Evolutionary conservation across 2,329 filamentous ascomycete genomes (phyloP), one percentile per base, ranked within the genome.

Genomic region (Microcera coccophila): DNA sequence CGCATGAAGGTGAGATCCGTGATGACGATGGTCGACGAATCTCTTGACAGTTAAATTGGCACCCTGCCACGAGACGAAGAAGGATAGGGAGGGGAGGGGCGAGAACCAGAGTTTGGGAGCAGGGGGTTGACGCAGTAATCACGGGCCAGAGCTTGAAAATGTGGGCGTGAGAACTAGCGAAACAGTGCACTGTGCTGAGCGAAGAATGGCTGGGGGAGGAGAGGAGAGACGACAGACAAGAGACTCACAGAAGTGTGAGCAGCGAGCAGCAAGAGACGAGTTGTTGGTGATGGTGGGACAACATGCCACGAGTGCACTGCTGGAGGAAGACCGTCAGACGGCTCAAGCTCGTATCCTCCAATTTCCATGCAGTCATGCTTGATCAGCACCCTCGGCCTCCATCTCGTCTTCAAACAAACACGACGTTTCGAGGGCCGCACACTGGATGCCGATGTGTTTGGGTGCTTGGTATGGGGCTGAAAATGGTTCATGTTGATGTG

Each of bases 271-370:
- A 26, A 7, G 22, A 26, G 29, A 5, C n/a, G 29, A 32, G 29
- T 8, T n/a, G n/a, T 26, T 7, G 22, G 7, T 15, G 15, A 32
- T 15, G 29, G 29, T 32, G 29, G 29, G 12, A 32, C 29, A 32
- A 32, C 29, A 32, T 14, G 29, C 29, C 29, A 32, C 29, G 29
- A 32, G 29, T 8, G 5, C 29, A 32, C n/a, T 8, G 29, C 12
- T 17, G 7, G 29, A 32, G 29, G 29, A 14, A 32, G n/a, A 10
- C 29, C 15, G 29, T 5, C 16, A 35, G 17, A 11, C 7, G 17
- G 33, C 33, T 19, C 33, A 15, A 35, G 33, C 33, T 35, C 33
- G 33, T 35, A 35, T 35, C 16, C 16, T 17, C 20, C 33, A 35
- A 19, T 17, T 35, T 35, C 16, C 33, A 4, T 9, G n/a, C 24